A percentile compares a stretch with the other conserved stretches of the same genome.
Conservation (phyloP, 805 yeast species). For the Naumovozyma dairenensis region DNA sequence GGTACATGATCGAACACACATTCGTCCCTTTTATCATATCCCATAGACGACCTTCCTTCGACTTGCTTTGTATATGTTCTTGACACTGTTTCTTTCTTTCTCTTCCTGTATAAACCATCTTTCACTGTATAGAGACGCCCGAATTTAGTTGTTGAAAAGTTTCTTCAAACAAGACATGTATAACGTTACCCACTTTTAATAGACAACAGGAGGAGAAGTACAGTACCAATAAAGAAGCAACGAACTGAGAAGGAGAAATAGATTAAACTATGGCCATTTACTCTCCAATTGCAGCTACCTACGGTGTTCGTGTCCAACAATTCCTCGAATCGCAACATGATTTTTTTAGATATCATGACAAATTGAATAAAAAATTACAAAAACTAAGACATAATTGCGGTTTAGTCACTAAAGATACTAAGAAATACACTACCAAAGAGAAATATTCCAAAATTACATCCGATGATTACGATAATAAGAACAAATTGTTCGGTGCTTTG, state of each 20-base stretch:
- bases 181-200: not conserved
- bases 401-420: slow-evolving; percentile 58
- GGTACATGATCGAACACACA: no score
- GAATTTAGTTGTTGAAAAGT: not conserved
- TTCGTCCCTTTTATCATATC: no score
- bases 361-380: slow-evolving; percentile 49
- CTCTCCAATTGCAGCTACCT: slow-evolving; percentile 31
- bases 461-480: slow-evolving; percentile 43
- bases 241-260: not conserved
- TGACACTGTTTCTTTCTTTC: no score
- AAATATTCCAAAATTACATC: slow-evolving; percentile 36
- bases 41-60: no score
- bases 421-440: slow-evolving; percentile 43
- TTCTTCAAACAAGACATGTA: not conserved
- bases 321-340: slow-evolving; percentile 61
- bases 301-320: slow-evolving; percentile 48
- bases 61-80: no score
- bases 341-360: slow-evolving; percentile 55
- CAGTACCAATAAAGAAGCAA: no score
- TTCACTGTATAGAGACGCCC: not conserved
- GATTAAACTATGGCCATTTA: slow-evolving; percentile 12
- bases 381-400: slow-evolving; percentile 55
- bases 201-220: not conserved
- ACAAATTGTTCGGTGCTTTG: slow-evolving; percentile 43
- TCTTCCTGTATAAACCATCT: no score